Percentiles rank a stretch among this genome's conserved stretches.
Evolutionary conservation across 2,329 filamentous ascomycete genomes (phyloP).

Genomic region (Ascochyta viciae-villosae): DNA sequence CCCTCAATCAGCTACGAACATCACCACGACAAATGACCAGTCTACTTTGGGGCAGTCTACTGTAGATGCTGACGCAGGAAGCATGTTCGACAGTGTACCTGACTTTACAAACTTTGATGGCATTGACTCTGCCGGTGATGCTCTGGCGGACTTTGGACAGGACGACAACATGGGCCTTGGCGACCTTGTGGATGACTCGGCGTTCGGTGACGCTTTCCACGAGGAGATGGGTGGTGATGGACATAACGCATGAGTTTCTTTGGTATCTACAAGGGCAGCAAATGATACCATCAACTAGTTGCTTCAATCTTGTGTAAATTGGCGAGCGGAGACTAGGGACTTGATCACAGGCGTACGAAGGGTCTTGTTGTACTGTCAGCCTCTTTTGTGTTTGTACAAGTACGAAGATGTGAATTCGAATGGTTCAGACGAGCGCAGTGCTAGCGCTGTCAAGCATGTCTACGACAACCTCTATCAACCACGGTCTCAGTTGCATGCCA

Average conservation of each 20-base stretch:
- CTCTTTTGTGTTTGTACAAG: conserved; percentile 8
- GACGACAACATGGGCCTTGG: conserved; percentile 46
- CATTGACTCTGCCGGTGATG: conserved; percentile 50
- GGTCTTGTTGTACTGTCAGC: background rate
- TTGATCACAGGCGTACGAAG: background rate
- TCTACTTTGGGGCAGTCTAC: conserved; percentile 28
- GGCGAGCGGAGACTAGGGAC: conserved; percentile 8
- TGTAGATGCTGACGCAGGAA: conserved; percentile 40
- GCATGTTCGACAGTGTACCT: conserved; percentile 46
- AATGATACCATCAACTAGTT: background rate
- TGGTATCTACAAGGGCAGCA: background rate
- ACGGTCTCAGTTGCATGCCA: background rate
- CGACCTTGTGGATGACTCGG: conserved; percentile 49
- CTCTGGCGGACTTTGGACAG: conserved; percentile 47
- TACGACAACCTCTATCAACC: background rate
- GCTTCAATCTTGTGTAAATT: background rate
- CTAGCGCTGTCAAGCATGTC: conserved; percentile 1
- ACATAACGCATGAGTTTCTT: conserved; percentile 29
- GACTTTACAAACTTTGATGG: conserved; percentile 47
- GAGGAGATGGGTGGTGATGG: conserved; percentile 41
- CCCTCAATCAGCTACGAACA: conserved; percentile 27
- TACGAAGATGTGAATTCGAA: background rate
- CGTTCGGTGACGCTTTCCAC: conserved; percentile 52
- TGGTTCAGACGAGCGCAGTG: conserved; percentile 6
- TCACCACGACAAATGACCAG: conserved; percentile 26